Evolutionary conservation across 1,284 basidiomycete species (phyloP).

Genomic region (Pterulicium gracile): DNA sequence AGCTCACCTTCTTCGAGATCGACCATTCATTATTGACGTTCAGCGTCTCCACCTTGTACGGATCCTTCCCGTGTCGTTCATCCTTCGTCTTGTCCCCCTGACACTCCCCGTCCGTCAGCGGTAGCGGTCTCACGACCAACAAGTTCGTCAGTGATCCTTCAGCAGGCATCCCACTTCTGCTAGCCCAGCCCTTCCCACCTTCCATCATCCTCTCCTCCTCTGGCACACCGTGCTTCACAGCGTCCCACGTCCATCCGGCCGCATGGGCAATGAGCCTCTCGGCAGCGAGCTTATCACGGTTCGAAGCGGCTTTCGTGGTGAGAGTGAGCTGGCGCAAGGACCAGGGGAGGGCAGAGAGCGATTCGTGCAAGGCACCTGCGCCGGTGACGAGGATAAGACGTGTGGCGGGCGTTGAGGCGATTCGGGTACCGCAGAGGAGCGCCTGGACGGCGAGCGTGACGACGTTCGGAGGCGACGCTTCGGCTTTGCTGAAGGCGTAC

Average conservation of each 20-base stretch:
- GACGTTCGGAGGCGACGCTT: background rate
- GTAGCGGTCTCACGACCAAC: background rate
- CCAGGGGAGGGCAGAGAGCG: background rate
- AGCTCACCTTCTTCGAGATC: background rate
- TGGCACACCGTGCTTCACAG: background rate
- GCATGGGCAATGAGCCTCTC: background rate
- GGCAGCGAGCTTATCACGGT: background rate
- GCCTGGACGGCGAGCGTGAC: background rate
- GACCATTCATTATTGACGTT: background rate
- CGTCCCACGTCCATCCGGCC: background rate
- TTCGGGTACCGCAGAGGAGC: background rate
- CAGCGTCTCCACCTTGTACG: background rate
- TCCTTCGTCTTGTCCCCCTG: background rate
- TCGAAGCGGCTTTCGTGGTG: too few relatives aligned
- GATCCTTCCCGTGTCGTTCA: too few relatives aligned
- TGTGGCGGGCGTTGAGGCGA: background rate
- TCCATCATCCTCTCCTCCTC: background rate
- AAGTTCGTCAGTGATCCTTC: background rate
- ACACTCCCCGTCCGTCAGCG: background rate
- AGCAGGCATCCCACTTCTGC: background rate
- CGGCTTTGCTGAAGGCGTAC: background rate
- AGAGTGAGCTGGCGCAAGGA: too few relatives aligned
- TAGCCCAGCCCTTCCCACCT: too few relatives aligned
- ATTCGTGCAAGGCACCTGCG: background rate
- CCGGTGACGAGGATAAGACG: background rate